Evolutionary conservation across 352 stramenopile genomes (phyloP), one percentile per base, ranked within the genome.

Genomic region (Phytophthora fragariaefolia): DNA sequence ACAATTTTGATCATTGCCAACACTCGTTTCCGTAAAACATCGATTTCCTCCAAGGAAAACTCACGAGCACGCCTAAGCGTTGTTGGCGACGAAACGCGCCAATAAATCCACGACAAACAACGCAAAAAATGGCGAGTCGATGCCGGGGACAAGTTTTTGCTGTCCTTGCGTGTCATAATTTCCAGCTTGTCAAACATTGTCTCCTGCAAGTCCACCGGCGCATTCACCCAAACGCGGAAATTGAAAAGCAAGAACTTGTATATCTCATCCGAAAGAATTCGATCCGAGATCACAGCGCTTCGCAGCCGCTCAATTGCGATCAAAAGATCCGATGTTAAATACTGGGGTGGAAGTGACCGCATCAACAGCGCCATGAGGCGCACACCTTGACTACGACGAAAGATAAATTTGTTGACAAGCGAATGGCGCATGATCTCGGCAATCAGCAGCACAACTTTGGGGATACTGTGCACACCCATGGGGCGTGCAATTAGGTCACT

Each of bases 361-460:
- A 95, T 58, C 13, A 95, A 61, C 42, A 95, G 40, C 4, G 85
- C 80, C 27, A 89, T 89, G 17, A 93, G 55, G 0, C 83, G 83
- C 20, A 95, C 85, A 26, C 83, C 85, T 74, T 92, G 84, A 53
- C 87, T 84, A 30, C 87, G 79, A 50, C 87, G 82, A 43, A 92
- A 95, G 23, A 89, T 92, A 66, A 94, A 92, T 62, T 96, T 94
- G 74, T 96, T 96, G 28, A 94, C 84, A 20, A 90, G 74, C 27
- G 87, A 96, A 63, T 94, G 85, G 26, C 87, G 84, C 79, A 96
- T 91, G 56, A 93, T 93, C 59, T 96, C 87, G 4, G 84, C 87
- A 27, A 96, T 80, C 20, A 96, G 53, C 24, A 90, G 58, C 9
- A 96, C 75, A 20, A 94, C 85, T 53, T 91, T 91, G 2, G 85